These are phyloP conservation scores for Chytriomyces sp. DNA, from an alignment of 192 early-diverging fungal species.

Conservation along the genomic window DNA sequence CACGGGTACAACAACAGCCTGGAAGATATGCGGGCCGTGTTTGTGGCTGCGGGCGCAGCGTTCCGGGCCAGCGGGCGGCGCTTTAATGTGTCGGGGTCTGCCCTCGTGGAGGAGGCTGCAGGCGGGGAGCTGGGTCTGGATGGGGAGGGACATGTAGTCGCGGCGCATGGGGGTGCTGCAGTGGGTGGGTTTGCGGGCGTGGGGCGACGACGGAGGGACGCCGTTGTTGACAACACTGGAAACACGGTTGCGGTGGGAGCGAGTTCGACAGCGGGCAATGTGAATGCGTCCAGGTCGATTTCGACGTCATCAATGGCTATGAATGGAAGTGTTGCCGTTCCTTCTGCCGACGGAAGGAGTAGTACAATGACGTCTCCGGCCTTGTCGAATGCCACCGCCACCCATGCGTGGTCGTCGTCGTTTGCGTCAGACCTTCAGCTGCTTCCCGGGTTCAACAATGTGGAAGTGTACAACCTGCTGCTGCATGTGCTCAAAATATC, in stretches of 20 bases:
- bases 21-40: constrained; percentile 80
- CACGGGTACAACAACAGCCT: constrained; percentile 84
- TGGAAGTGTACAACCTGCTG: constrained; percentile 74
- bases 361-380: too few relatives aligned
- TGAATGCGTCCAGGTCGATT: neutral
- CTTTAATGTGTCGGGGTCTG: neutral
- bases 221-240: neutral
- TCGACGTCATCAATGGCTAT: neutral
- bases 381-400: too few relatives aligned
- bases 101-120: neutral
- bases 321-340: neutral
- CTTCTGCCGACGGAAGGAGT: neutral
- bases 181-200: neutral
- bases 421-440: too few relatives aligned
- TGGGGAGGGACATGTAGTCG: constrained; percentile 2
- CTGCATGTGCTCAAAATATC: constrained; percentile 54
- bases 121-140: neutral
- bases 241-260: neutral
- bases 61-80: constrained; percentile 35
- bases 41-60: constrained; percentile 74
- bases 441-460: constrained; percentile 65
- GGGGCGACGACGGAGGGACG: neutral
- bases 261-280: neutral
- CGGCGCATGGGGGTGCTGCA: constrained; percentile 8
- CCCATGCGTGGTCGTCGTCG: too few relatives aligned